Conservation (phyloP, 306 rosid species). For the Vigna trinervia region DNA sequence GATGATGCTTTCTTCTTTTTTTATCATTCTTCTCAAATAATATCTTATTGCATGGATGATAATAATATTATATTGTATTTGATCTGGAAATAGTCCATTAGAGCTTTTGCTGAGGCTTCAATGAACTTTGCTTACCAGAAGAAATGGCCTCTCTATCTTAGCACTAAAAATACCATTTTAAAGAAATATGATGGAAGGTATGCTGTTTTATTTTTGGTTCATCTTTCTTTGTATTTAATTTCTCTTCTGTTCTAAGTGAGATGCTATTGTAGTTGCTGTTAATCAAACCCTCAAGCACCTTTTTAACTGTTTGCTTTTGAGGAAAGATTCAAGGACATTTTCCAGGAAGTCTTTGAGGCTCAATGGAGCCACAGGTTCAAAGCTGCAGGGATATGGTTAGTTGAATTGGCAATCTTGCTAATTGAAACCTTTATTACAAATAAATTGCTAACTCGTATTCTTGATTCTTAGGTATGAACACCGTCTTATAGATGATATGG, state of each 20-base stretch:
- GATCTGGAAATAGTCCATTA: constrained; percentile 73
- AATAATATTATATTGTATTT: constrained; percentile 31
- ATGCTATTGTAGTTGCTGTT: constrained; percentile 21
- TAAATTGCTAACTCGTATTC: constrained; percentile 34
- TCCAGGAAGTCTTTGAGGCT: constrained; percentile 87
- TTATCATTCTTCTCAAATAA: constrained; percentile 26
- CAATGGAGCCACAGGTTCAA: constrained; percentile 88
- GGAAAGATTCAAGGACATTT: constrained; percentile 96
- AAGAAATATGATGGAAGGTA: constrained; percentile 99
- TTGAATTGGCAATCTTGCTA: constrained; percentile 34
- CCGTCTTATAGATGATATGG: constrained; percentile 99
- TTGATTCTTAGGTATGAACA: constrained; percentile 88
- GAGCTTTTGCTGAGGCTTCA: constrained; percentile 90
- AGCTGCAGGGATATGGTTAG: constrained; percentile 94
- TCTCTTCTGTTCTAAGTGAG: constrained; percentile 20
- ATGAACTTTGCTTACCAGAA: constrained; percentile 91
- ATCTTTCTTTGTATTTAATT: constrained; percentile 20
- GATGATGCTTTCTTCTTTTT: neutral
- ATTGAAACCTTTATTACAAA: constrained; percentile 13
- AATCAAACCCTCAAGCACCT: constrained; percentile 17
- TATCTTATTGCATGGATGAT: constrained; percentile 6
- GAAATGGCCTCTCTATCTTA: constrained; percentile 96
- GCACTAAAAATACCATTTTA: constrained; percentile 96
- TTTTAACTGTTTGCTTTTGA: constrained; percentile 41
- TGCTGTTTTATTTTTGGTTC: constrained; percentile 37